Base-by-base conservation (phyloP, 2,329 filamentous ascomycete species). In the Fusarium nanum region DNA sequence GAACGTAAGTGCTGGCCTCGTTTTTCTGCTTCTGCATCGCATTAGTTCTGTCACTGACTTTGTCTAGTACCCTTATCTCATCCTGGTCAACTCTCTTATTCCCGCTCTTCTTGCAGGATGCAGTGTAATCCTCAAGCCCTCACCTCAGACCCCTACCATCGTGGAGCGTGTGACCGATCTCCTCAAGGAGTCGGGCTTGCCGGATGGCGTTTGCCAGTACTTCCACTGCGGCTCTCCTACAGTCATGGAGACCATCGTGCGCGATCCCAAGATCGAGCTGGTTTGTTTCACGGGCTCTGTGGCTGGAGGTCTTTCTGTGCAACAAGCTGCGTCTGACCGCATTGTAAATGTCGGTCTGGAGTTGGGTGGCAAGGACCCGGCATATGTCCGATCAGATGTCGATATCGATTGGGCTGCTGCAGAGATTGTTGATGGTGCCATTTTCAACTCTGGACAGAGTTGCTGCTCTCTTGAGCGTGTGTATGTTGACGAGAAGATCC, bases 371-470 rank as follows among this genome's bases (percentile, higher is more conserved):
- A 98, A 98, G 78, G 95, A 98, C 78, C 93, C 95, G 7, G 95
- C 95, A 25, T 98, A 98, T 76, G 86, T 98, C 57, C 87, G 95
- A 64, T 84, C 84, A 9, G 95, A 98, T 76, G 93, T 97, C 3
- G 94, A 98, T 78, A 81, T 97, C 49, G 89, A 89, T 49, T 98
- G 94, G 95, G 94, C 92, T 1, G 95, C 95, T 0, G 94, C 92
- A 73, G 94, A 98, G 81, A 96, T 98, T 75, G 93, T 98, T 16
- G 95, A 98, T 74, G 95, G 95, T 22, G 91, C 94, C n/a, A 85
- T 98, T 60, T 98, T 98, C 86, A 98, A 98, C 83, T 97, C 94
- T 54, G 95, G 95, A n/a, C 95, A 98, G 84, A 97, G 93, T 78
- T 98, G 95, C 85, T 98, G 95, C 81, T 92, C 93, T 25, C 86